Percentiles rank a stretch among this genome's conserved stretches.
These are phyloP conservation scores for Peniophora sp. DNA, from an alignment of 1,284 basidiomycete species.

Conservation along the genomic window DNA sequence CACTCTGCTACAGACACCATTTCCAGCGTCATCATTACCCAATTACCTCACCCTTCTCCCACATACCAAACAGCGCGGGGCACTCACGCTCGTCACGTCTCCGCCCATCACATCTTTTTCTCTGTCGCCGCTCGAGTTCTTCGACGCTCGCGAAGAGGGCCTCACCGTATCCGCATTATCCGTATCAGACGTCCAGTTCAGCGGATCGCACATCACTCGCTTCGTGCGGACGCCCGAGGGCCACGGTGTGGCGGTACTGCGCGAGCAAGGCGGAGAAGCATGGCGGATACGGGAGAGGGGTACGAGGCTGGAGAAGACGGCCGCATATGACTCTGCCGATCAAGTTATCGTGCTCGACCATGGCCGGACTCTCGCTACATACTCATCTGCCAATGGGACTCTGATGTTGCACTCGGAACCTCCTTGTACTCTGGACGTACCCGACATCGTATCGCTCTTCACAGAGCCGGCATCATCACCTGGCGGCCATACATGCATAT, in stretches of 20 bases:
- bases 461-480: constrained; percentile 42
- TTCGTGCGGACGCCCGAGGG: constrained; percentile 75
- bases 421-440: constrained; percentile 37
- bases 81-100: constrained; percentile 51
- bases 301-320: constrained; percentile 32
- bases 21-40: constrained; percentile 36
- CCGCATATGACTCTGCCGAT: constrained; percentile 46
- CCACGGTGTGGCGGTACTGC: constrained; percentile 57
- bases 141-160: constrained; percentile 48
- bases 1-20: constrained; percentile 56
- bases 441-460: constrained; percentile 50
- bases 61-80: constrained; percentile 21
- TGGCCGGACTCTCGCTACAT: constrained; percentile 41
- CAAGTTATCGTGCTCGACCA: constrained; percentile 59
- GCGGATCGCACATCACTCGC: constrained; percentile 43
- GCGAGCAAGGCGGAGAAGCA: constrained; percentile 50
- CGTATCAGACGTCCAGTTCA: constrained; percentile 32
- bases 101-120: constrained; percentile 51
- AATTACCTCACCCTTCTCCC: constrained; percentile 48
- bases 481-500: constrained; percentile 41
- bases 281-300: constrained; percentile 47
- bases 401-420: constrained; percentile 44
- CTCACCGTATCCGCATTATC: constrained; percentile 33
- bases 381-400: constrained; percentile 30
- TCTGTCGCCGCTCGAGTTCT: constrained; percentile 48